Conservation (phyloP, 164 flowering plant genomes). For the Aristolochia fimbriata region DNA sequence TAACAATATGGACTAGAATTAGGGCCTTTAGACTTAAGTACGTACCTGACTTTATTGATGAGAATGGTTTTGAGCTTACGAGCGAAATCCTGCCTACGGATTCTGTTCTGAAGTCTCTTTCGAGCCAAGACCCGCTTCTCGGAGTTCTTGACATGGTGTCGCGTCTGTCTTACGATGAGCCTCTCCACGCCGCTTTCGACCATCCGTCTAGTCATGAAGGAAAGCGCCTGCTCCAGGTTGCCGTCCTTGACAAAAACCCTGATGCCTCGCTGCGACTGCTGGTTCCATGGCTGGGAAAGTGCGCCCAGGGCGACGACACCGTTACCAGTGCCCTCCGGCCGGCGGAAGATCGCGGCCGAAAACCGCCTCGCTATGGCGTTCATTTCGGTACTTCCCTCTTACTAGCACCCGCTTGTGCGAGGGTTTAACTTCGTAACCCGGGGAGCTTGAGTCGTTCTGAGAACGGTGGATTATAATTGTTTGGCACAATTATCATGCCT, state of each 20-base stretch:
- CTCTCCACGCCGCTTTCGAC: conserved; percentile 64
- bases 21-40: too few relatives aligned
- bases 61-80: conserved; percentile 68
- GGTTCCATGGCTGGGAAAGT: background rate
- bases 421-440: too few relatives aligned
- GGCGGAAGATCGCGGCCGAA: background rate
- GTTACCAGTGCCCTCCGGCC: background rate
- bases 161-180: conserved; percentile 28
- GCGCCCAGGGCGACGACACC: background rate
- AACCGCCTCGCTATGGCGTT: background rate
- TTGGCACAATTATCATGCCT: too few relatives aligned
- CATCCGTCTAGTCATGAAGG: conserved; percentile 54
- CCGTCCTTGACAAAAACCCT: conserved; percentile 19
- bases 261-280: conserved; percentile 14
- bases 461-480: too few relatives aligned
- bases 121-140: conserved; percentile 74
- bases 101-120: conserved; percentile 43
- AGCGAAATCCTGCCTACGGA: conserved; percentile 45
- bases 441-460: too few relatives aligned
- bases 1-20: too few relatives aligned
- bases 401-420: too few relatives aligned
- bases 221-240: conserved; percentile 54
- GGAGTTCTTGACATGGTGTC: conserved; percentile 62
- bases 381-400: background rate
- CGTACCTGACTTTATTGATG: conserved; percentile 77